Evolutionary conservation across 305 asterid genomes (phyloP), one percentile per base, ranked within the genome.

Genomic region (Fraxinus paxiana): DNA sequence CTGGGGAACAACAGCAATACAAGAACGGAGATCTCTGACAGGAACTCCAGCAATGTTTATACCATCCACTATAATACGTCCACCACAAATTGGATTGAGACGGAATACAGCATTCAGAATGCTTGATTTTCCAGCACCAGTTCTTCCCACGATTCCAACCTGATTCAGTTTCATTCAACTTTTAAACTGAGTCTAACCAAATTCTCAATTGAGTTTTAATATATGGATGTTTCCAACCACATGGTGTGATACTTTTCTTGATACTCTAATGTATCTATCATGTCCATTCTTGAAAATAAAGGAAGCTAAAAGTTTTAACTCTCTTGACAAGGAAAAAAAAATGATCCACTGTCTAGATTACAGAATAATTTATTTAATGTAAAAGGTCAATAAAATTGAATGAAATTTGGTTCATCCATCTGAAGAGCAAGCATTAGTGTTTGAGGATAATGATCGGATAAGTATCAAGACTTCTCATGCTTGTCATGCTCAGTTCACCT

Each of bases 41-140:
- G 94, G 91, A 88, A 94, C 71, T 35, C 76, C 79, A 8, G 88
- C 86, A 83, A 91, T 90, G 73, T 92, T 84, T 74, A 92, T 28
- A 54, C 88, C 91, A 78, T 95, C 98, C 59, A 95, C 89, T 76
- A 92, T n/a, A 79, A 95, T 88, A 73, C 72, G 33, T 74, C 99
- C 99, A 67, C 91, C 83, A 37, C 87, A 85, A 77, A 92, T 81
- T 12, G 91, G 91, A 86, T 94, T 92, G 83, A 95, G 95, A 81
- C 97, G 96, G 84, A 95, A 95, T 73, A 95, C 77, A 41, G 86
- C 96, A 67, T 92, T 95, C 89, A 95, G 87, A 84, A 95, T 89
- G 77, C 99, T 95, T 35, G 99, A 95, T 87, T 95, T 95, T 73
- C 99, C 99, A 63, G 99, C 99, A 30, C 98, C 98, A 6, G 98